Evolutionary conservation across 169 alveolate genomes (phyloP).

Genomic region (Plasmodium fragile): DNA sequence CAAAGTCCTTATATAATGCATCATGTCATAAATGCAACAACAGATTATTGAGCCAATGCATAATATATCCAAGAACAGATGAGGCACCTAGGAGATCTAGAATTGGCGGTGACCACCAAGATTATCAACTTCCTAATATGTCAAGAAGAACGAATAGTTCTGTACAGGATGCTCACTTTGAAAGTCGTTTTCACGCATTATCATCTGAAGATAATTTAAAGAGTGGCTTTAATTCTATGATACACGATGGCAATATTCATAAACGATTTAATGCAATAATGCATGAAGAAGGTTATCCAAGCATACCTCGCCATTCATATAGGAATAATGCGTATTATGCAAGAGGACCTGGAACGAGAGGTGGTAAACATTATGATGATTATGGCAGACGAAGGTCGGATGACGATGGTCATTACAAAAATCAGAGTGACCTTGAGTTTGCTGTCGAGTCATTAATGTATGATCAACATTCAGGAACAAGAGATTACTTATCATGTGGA

Average conservation of each 20-base stretch:
- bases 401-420: background rate
- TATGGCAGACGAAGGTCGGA: background rate
- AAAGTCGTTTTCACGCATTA: background rate
- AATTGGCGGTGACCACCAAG: background rate
- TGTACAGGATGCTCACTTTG: background rate
- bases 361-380: background rate
- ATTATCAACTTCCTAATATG: background rate
- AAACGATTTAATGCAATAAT: background rate
- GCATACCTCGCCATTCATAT: background rate
- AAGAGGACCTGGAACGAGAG: background rate
- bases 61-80: background rate
- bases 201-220: background rate
- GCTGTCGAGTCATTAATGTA: background rate
- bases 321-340: background rate
- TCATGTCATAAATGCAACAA: background rate
- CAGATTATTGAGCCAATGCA: background rate
- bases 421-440: background rate
- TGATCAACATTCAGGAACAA: background rate
- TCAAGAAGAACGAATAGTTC: background rate
- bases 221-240: background rate
- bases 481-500: background rate
- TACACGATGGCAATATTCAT: slow-evolving; percentile 7
- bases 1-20: background rate
- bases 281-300: background rate
- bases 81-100: background rate